Evolutionary conservation across 148 eudicot species (phyloP), one percentile per base, ranked within the genome.

Genomic region (Rhododendron williamsianum): DNA sequence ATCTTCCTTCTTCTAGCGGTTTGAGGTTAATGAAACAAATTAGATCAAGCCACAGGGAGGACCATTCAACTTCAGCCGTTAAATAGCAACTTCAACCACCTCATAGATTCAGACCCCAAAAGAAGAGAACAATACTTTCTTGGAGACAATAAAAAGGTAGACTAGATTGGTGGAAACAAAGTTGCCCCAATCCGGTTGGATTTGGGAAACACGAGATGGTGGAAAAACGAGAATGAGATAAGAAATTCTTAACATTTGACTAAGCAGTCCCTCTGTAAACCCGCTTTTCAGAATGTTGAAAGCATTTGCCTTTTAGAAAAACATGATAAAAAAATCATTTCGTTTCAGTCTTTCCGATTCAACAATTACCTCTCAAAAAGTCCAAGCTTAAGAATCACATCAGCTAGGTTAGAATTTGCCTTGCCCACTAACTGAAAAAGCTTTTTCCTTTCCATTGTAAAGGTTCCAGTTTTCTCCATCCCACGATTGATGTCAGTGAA

Each of bases 391-490:
- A 96, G 95, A 90, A 96, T 96, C 86, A 96, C 98, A 88, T 96
- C 99, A 80, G 98, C 98, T 33, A 94, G 93, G 89, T 96, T 94
- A 83, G 98, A 95, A 88, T 96, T 96, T 76, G 99, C 99, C 87
- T 96, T 96, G 81, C 99, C 99, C 77, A 96, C 99, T 77, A 96
- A 90, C 88, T 94, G 97, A 89, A 96, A 96, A 76, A 96, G 95
- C 89, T 96, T 96, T 86, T 96, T 96, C 84, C 98, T 90, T 81
- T 95, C 89, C 99, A 96, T 96, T 86, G 95, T 90, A 89, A 96
- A 96, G 83, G 92, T 95, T 87, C 98, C 98, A 51, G 96, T 93
- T 89, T 96, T 94, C 88, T 96, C 99, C 99, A 96, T 96, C 56
- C 92, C 99, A 78, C 98, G 95, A 67, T 96, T 96, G 80, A 96